Evolutionary conservation across 371 early-diverging fungal species (phyloP).

Genomic region (Fennellomyces sp.): DNA sequence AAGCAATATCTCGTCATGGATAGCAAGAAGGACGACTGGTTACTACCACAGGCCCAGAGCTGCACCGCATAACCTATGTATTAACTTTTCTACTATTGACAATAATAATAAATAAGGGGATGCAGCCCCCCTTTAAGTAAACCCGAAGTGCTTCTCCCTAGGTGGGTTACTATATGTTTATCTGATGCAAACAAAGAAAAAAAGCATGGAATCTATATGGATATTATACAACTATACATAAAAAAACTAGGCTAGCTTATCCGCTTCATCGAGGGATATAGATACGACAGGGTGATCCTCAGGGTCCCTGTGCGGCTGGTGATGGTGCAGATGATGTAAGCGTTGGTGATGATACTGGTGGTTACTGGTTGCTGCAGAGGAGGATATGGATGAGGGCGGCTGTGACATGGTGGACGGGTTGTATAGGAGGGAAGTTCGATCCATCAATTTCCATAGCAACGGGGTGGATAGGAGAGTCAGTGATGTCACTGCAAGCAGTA

Average conservation of each 20-base stretch:
- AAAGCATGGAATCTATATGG: not conserved
- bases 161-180: too few species aligned
- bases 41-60: slow-evolving; percentile 23
- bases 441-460: slow-evolving; percentile 50
- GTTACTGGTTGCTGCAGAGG: not conserved
- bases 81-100: too few species aligned
- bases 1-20: slow-evolving; percentile 27
- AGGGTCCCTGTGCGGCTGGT: slow-evolving; percentile 8
- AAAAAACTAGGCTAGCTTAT: slow-evolving; percentile 27
- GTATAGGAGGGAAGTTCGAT: slow-evolving; percentile 10
- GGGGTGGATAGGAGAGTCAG: slow-evolving; percentile 59
- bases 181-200: not conserved
- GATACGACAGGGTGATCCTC: slow-evolving; percentile 13
- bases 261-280: slow-evolving; percentile 20
- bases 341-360: slow-evolving; percentile 5
- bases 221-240: not conserved
- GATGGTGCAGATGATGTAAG: slow-evolving; percentile 10
- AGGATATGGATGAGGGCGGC: slow-evolving; percentile 6
- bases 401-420: not conserved
- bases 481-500: slow-evolving; percentile 57
- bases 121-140: not conserved
- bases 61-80: slow-evolving; percentile 1
- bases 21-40: slow-evolving; percentile 27
- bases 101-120: too few species aligned
- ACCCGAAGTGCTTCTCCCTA: too few species aligned